phyloP scores from a whole-genome alignment of 2,329 filamentous ascomycete genomes.

The Aspergillus sclerotialis region DNA sequence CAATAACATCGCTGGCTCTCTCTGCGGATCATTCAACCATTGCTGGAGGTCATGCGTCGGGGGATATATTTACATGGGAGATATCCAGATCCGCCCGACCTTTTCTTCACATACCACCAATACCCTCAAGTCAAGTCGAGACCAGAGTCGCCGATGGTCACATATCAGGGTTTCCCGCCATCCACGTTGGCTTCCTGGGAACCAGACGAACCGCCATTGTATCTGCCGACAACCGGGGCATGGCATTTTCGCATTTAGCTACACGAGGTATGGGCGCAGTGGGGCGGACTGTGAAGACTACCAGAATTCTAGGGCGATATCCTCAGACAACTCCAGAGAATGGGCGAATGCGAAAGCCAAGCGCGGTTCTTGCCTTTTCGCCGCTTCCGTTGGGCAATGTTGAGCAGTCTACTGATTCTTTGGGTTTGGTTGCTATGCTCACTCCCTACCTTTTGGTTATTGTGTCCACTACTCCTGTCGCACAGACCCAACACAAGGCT shows the following conservation, averaged over 20 bases:
- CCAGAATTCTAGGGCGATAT: conserved; percentile 84
- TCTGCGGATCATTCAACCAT: conserved; percentile 92
- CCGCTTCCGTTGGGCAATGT: conserved; percentile 90
- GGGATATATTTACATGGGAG: conserved; percentile 96
- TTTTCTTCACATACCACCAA: conserved; percentile 77
- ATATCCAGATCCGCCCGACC: conserved; percentile 72
- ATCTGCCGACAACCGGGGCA: conserved; percentile 87
- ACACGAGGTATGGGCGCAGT: conserved; percentile 83
- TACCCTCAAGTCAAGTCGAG: conserved; percentile 59
- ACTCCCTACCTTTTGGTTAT: conserved; percentile 94
- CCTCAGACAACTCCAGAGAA: conserved; percentile 58
- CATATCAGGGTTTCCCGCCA: conserved; percentile 65
- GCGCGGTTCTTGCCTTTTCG: conserved; percentile 87
- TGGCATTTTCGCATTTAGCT: conserved; percentile 97
- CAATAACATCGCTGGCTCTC: conserved; percentile 79
- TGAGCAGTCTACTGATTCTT: conserved; percentile 74
- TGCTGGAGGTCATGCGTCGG: conserved; percentile 81
- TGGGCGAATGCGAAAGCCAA: conserved; percentile 73
- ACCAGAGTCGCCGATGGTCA: conserved; percentile 73
- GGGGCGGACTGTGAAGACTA: conserved; percentile 79
- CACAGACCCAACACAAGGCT: conserved; percentile 93
- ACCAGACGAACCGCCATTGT: conserved; percentile 90
- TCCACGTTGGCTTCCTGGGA: conserved; percentile 91
- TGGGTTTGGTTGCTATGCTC: conserved; percentile 90
- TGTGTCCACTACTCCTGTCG: conserved; percentile 91